Conservation (phyloP, 495 filamentous ascomycete genomes). For the Penicillium herquei region DNA sequence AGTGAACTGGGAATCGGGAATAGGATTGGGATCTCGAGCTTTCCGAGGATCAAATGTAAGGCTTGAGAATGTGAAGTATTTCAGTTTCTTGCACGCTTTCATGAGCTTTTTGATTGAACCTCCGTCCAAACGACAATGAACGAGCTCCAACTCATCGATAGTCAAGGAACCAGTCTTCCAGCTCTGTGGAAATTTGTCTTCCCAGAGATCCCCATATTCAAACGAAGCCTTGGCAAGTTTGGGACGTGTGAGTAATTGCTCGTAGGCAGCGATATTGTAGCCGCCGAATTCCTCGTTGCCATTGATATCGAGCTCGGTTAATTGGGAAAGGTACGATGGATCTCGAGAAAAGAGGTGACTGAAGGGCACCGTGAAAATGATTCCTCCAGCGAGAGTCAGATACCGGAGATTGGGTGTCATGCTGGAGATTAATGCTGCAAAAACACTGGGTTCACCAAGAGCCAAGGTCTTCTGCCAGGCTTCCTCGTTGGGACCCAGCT, state of each 20-base stretch:
- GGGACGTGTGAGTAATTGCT: slow-evolving; percentile 13
- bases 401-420: slow-evolving; percentile 21
- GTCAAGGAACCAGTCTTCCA: slow-evolving; percentile 14
- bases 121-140: slow-evolving; percentile 15
- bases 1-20: slow-evolving; percentile 6
- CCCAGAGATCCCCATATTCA: slow-evolving; percentile 13
- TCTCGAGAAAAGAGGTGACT: slow-evolving; percentile 12
- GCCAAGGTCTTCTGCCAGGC: too few species aligned
- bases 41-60: not conserved
- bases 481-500: too few species aligned
- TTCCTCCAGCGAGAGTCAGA: slow-evolving; percentile 10
- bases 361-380: slow-evolving; percentile 9
- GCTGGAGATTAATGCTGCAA: slow-evolving; percentile 14
- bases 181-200: slow-evolving; percentile 9
- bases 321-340: slow-evolving; percentile 18
- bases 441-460: slow-evolving; percentile 11
- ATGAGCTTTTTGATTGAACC: slow-evolving; percentile 12
- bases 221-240: slow-evolving; percentile 6
- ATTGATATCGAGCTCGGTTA: slow-evolving; percentile 9
- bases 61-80: slow-evolving; percentile 11
- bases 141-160: slow-evolving; percentile 5
- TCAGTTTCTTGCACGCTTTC: slow-evolving; percentile 21
- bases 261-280: slow-evolving; percentile 6
- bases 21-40: not conserved
- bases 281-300: not conserved